Conservation (phyloP, 257 asterid species). For the Craterostigma plantagineum region DNA sequence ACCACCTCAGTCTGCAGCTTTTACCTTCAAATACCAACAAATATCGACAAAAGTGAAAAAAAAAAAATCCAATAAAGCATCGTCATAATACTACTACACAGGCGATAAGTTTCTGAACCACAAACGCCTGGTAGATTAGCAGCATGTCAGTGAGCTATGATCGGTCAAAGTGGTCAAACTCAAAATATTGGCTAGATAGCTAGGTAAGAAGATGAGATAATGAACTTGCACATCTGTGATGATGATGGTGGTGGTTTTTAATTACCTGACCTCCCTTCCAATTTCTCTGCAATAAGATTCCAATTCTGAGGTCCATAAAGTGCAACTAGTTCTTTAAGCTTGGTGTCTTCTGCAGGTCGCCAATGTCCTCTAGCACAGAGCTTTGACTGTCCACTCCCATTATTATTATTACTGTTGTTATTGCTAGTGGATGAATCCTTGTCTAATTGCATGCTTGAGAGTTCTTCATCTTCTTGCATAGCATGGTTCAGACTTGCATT, state of each 20-base stretch:
- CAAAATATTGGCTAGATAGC: too few relatives aligned
- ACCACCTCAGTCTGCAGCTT: slow-evolving; percentile 64
- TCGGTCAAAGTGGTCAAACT: too few relatives aligned
- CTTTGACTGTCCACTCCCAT: slow-evolving; percentile 24
- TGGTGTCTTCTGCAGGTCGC: slow-evolving; percentile 81
- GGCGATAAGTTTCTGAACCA: too few relatives aligned
- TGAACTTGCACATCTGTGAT: too few relatives aligned
- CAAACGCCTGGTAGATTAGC: too few relatives aligned
- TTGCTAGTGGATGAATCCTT: slow-evolving; percentile 9
- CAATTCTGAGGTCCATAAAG: slow-evolving; percentile 66
- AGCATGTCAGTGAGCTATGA: too few relatives aligned
- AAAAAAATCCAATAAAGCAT: too few relatives aligned
- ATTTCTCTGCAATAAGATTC: slow-evolving; percentile 57
- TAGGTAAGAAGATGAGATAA: too few relatives aligned
- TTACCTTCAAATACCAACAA: slow-evolving; percentile 22
- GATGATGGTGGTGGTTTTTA: background rate
- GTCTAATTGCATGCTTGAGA: slow-evolving; percentile 10
- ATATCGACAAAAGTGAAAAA: background rate
- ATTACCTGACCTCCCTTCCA: slow-evolving; percentile 65
- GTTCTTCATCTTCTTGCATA: slow-evolving; percentile 11
- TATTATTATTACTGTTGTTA: too few relatives aligned
- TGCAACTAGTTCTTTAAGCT: slow-evolving; percentile 70
- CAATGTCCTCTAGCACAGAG: slow-evolving; percentile 76
- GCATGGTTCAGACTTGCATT: slow-evolving; percentile 13
- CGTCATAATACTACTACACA: too few relatives aligned